Percentiles rank a stretch among this genome's conserved stretches.
Conservation (phyloP, 164 flowering plant species). For the Chloranthus sessilifolius region DNA sequence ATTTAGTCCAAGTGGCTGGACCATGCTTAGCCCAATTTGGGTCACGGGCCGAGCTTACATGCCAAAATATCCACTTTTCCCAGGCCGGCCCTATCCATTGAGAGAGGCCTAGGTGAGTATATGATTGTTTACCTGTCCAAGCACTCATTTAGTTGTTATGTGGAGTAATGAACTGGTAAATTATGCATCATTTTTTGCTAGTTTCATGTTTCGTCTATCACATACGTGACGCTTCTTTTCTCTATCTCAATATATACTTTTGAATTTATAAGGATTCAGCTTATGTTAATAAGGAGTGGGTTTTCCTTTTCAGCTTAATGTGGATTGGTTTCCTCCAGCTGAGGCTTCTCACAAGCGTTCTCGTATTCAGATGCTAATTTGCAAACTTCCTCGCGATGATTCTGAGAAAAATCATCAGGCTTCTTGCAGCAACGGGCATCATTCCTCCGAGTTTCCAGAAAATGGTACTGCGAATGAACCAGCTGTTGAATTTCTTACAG, state of each 20-base stretch:
- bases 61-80: no score
- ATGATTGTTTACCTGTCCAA: no score
- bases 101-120: no score
- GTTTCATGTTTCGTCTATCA: no score
- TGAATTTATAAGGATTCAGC: no score
- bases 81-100: no score
- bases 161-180: not conserved
- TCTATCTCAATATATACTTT: no score
- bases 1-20: no score
- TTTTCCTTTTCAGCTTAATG: conserved; percentile 48
- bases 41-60: no score
- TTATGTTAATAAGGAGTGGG: not conserved
- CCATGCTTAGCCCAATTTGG: no score
- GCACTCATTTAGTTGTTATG: no score
- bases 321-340: conserved; percentile 76
- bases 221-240: no score
- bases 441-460: conserved; percentile 15
- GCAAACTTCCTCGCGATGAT: conserved; percentile 39
- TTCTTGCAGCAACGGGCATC: conserved; percentile 24
- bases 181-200: not conserved
- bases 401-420: conserved; percentile 26
- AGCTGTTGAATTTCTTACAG: conserved; percentile 31
- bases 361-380: conserved; percentile 52
- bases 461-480: conserved; percentile 24
- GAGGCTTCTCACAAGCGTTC: conserved; percentile 84